A percentile compares a stretch with the other conserved stretches of the same genome.
Conservation (phyloP, 2,329 filamentous ascomycete species). For the Fusarium pseudoanthophilum region DNA sequence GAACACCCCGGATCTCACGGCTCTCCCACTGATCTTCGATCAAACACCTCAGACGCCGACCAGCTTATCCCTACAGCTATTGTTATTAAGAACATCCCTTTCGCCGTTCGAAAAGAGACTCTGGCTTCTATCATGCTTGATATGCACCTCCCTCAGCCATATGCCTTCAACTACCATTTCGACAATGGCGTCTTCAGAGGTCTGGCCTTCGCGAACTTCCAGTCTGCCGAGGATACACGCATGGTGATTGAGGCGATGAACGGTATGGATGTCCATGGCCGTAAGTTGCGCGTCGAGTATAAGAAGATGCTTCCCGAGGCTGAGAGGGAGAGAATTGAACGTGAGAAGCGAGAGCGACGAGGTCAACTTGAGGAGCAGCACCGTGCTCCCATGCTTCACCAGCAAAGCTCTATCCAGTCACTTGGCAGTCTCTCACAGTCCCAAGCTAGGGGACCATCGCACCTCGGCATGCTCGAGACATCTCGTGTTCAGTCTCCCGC, state of each 20-base stretch:
- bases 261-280: constrained; percentile 92
- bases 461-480: constrained; percentile 55
- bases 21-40: constrained; percentile 55
- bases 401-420: constrained; percentile 87
- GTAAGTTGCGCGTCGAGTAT: constrained; percentile 96
- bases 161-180: constrained; percentile 99
- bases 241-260: constrained; percentile 94
- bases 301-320: constrained; percentile 99
- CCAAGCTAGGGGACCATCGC: constrained; percentile 61
- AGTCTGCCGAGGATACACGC: constrained; percentile 91
- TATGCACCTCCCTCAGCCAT: constrained; percentile 90
- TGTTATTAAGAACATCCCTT: constrained; percentile 99
- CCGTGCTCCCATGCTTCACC: constrained; percentile 79
- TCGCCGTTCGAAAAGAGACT: constrained; percentile 97
- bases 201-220: constrained; percentile 97
- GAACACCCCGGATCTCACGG: constrained; percentile 54
- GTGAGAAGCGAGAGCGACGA: constrained; percentile 94
- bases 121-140: constrained; percentile 94
- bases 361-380: constrained; percentile 98
- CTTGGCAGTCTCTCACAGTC: constrained; percentile 73
- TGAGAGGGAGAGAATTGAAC: constrained; percentile 93
- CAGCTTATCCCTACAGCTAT: constrained; percentile 98
- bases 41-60: constrained; percentile 68
- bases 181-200: constrained; percentile 97
- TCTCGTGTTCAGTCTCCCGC: constrained; percentile 9